Base-by-base conservation (phyloP, 257 asterid genomes). In the Linaria vulgaris region DNA sequence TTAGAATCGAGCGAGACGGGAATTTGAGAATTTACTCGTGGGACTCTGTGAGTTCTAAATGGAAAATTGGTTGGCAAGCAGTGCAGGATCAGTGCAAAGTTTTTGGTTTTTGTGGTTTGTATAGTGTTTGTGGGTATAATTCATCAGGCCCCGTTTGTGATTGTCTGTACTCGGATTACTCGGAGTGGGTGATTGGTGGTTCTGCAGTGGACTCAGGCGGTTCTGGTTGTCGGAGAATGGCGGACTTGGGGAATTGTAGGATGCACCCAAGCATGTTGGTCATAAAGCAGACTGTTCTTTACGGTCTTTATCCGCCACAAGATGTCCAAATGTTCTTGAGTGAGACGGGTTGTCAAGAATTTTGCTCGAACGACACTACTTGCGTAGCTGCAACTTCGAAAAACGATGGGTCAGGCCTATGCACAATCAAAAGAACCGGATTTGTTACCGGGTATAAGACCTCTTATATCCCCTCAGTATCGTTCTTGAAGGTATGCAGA, bases 51-150 rank as follows among this genome's bases (percentile, higher is more conserved):
- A 44, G 59, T 65, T 71, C 19, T 43, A 44, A 66, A 4, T 85
- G 94, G 90, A 83, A 56, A 74, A 66, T 69, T 0, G 88, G 79
- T 12, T 85, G 94, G 94, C 94, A 85, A 66, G 94, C 94, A 0
- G 84, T 85, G 44, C 56, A 69, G 55, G 84, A 83, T 31, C 90
- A 83, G 57, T 85, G 94, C 21, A 49, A 63, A 0, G 94, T 85
- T 61, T 83, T 85, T 50, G 90, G 79, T 3, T 79, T 82, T 1
- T 85, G 94, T 51, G 94, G 94, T 15, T 58, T 70, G 9, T 83
- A 77, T 74, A 75, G 90, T 68, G 76, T 83, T 13, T 85, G 94
- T 56, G 81, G 82, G 64, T 83, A 85, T 59, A 85, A 83, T 48
- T 71, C 84, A 0, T 68, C 82, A 0, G 78, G 83, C 12, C 79